These are phyloP conservation scores for Senecio squalidus DNA, from an alignment of 140 eudicot genomes.

Conservation along the genomic window DNA sequence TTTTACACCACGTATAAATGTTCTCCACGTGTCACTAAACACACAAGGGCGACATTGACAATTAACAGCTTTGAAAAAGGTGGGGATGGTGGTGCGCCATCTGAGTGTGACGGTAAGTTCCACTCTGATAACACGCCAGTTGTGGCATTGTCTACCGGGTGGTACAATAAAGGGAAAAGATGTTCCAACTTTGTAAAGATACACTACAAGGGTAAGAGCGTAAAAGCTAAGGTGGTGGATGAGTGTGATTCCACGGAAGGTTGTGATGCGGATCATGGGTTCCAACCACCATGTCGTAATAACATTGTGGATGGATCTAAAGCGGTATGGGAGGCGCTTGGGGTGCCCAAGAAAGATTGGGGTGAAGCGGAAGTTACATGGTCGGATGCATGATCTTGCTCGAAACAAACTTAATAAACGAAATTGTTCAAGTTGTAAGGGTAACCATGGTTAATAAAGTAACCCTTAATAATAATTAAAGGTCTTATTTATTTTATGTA, in stretches of 20 bases:
- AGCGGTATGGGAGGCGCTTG: constrained; percentile 18
- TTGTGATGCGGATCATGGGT: background rate
- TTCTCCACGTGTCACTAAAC: background rate
- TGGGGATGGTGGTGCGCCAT: background rate
- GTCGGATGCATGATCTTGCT: constrained; percentile 18
- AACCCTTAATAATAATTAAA: background rate
- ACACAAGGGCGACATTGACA: background rate
- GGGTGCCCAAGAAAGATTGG: constrained; percentile 12
- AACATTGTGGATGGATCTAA: constrained; percentile 7
- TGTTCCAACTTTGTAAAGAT: background rate
- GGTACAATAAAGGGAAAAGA: constrained; percentile 7
- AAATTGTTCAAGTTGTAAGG: background rate
- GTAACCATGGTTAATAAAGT: background rate
- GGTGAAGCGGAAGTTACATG: constrained; percentile 13
- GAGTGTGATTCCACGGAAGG: constrained; percentile 2
- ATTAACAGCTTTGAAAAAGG: no score
- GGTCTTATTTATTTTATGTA: no score
- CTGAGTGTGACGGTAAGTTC: background rate
- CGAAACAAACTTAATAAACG: background rate
- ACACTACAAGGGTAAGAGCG: background rate
- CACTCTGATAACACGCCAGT: constrained; percentile 3
- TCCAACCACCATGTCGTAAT: constrained; percentile 7
- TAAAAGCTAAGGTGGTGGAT: constrained; percentile 7
- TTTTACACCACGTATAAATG: background rate
- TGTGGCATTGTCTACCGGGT: constrained; percentile 6